Base-by-base conservation (phyloP, 1,284 basidiomycete species). In the Heterobasidion irregulare region DNA sequence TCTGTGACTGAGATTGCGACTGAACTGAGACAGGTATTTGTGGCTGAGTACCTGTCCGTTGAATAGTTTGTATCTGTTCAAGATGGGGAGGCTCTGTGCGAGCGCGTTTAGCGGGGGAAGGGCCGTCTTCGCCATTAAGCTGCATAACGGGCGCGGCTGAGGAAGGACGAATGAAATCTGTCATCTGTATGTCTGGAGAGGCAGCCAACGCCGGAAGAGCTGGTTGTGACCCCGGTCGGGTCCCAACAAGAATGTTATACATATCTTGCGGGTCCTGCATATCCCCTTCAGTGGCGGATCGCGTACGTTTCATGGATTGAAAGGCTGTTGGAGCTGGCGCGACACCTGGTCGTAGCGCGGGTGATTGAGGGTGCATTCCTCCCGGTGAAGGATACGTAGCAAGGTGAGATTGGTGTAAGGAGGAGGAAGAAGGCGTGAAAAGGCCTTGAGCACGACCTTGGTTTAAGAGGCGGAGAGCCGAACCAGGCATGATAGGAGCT, bases 391-490 rank as follows among this genome's bases (percentile, higher is more conserved):
- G 56, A 13, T 56, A 56, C 26, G 61, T 67, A 59, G 60, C 66
- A 64, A 56, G 66, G 62, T 54, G 63, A 55, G 54, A 61, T 55
- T 50, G 70, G 65, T 62, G 68, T 55, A 71, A 69, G 51, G 88
- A 84, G 12, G 86, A 84, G 12, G 86, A 89, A 19, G 87, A 88
- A 3, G 87, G 87, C 10, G 89, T 90, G 66, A 91, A 90, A 32
- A 92, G 76, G 53, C 89, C 89, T 72, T 92, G 88, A 0, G 89
- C 89, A 54, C 89, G 83, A 55, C 89, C 89, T 75, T 92, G 88
- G 64, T 89, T 86, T 45, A 92, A 76, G 48, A 91, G 75, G 53
- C 85, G 83, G 44, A 89, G 78, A 26, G 89, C 89, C 50, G 88
- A 89, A 53, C 88, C 85, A 41, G 87, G 87, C 79, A 88, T 82